Percentiles rank a stretch among this genome's conserved stretches.
Conservation (phyloP, 2,329 filamentous ascomycete genomes). For the Aspergillus unguis region DNA sequence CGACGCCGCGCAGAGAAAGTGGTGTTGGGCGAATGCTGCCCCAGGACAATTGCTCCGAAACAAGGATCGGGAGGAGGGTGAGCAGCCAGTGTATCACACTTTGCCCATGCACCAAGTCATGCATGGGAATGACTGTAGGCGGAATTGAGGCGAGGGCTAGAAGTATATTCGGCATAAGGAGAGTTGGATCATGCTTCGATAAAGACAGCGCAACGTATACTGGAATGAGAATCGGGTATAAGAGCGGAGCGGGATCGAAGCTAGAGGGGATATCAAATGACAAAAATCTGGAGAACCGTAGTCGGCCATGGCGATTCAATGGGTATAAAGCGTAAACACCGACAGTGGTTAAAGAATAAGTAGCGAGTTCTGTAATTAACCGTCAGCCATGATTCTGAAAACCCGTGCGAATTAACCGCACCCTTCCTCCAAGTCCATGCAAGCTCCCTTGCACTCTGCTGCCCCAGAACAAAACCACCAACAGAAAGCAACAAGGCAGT, state of each 20-base stretch:
- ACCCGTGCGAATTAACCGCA: slow-evolving; percentile 15
- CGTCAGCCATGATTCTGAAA: slow-evolving; percentile 11
- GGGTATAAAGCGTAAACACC: slow-evolving; percentile 52
- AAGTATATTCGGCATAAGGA: slow-evolving; percentile 75
- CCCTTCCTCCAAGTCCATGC: slow-evolving; percentile 40
- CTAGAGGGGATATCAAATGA: slow-evolving; percentile 64
- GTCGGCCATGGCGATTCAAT: slow-evolving; percentile 34
- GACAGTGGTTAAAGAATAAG: slow-evolving; percentile 30
- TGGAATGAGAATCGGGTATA: slow-evolving; percentile 78
- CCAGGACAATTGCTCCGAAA: slow-evolving; percentile 44
- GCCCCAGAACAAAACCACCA: slow-evolving; percentile 43
- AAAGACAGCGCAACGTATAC: slow-evolving; percentile 74
- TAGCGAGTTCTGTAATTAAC: slow-evolving; percentile 30
- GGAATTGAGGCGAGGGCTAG: slow-evolving; percentile 76
- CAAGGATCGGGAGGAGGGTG: slow-evolving; percentile 65
- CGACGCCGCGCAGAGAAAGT: slow-evolving; percentile 37
- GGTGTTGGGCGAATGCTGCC: slow-evolving; percentile 34
- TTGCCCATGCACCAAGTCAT: slow-evolving; percentile 54
- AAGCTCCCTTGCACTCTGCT: slow-evolving; percentile 28
- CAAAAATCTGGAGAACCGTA: slow-evolving; percentile 33
- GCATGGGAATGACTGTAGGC: slow-evolving; percentile 65
- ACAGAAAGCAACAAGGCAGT: slow-evolving; percentile 53
- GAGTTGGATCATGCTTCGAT: slow-evolving; percentile 56
- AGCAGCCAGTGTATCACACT: slow-evolving; percentile 75
- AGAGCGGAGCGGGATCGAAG: slow-evolving; percentile 89